Evolutionary conservation across 2,329 filamentous ascomycete species (phyloP), one percentile per base, ranked within the genome.

Genomic region (Neonectria ditissima): DNA sequence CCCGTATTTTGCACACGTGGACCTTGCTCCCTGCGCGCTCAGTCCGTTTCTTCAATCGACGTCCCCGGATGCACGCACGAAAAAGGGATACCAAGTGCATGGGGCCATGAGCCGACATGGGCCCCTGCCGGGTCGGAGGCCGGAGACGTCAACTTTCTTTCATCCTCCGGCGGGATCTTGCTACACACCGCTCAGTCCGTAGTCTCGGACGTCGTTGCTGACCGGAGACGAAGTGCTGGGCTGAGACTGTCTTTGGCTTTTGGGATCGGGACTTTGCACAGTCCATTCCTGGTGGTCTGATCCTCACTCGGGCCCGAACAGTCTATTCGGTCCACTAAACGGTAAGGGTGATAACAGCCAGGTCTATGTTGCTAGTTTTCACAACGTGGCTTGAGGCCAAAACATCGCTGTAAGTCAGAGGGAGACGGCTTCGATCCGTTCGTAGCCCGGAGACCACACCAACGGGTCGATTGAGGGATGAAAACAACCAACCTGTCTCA

Each of bases 1-100:
- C 54, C 53, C 26, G 39, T 41, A 41, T 50, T 34, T 52, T 18
- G 47, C 62, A 63, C 59, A 64, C 61, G 59, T 65, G 62, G 64
- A 50, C 45, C 24, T 45, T 37, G 18, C 41, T 24, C 53, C 54
- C 54, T 57, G 54, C 48, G 54, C 41, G 26, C 47, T 20, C 47
- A 34, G 53, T 30, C 41, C 30, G 32, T 45, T 53, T 32, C 34
- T 2, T 62, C 47, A 32, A 22, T 43, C 30, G 39, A 45, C 30
- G n/a, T 59, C 48, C 24, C 53, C 43, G n/a, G 48, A 57, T 54
- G 48, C 41, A 48, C 43, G 30, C 30, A 22, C 32, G 16, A 34
- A 41, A 32, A 39, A 41, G 30, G 47, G 47, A 22, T 34, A 26
- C 26, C 37, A 58, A 53, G 43, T 48, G 18, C 22, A 41, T 57